Evolutionary conservation across 306 rosid species (phyloP).

Genomic region (Citrullus amarus): DNA sequence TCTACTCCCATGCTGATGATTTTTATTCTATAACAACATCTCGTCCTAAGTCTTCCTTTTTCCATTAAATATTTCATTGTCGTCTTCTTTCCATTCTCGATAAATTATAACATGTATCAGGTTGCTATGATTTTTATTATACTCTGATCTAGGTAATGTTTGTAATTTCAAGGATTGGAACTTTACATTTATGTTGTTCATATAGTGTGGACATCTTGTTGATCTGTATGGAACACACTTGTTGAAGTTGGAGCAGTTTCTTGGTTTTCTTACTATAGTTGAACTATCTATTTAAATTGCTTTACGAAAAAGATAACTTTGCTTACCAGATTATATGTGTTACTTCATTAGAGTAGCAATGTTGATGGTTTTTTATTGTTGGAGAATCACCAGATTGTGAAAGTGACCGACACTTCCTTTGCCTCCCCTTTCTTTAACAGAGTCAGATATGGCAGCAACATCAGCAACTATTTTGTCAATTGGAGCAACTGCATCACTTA

Average conservation of each 20-base stretch:
- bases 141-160: neutral
- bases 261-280: neutral
- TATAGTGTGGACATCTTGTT: neutral
- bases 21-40: neutral
- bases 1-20: neutral
- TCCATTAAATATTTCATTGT: no score
- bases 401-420: neutral
- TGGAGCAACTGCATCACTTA: slow-evolving; percentile 34
- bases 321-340: neutral
- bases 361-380: neutral
- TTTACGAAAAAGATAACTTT: neutral
- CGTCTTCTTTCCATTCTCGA: neutral
- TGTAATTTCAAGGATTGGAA: neutral
- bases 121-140: neutral
- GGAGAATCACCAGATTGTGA: neutral
- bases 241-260: neutral
- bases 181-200: neutral
- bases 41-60: no score
- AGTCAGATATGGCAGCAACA: slow-evolving; percentile 59
- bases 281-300: neutral
- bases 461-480: slow-evolving; percentile 46
- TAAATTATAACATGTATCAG: neutral
- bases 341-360: neutral
- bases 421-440: slow-evolving; percentile 13
- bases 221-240: neutral